A percentile compares a stretch with the other conserved stretches of the same genome.
phyloP scores from a whole-genome alignment of 139 green algal species.

The Chlamydomonas incerta region DNA sequence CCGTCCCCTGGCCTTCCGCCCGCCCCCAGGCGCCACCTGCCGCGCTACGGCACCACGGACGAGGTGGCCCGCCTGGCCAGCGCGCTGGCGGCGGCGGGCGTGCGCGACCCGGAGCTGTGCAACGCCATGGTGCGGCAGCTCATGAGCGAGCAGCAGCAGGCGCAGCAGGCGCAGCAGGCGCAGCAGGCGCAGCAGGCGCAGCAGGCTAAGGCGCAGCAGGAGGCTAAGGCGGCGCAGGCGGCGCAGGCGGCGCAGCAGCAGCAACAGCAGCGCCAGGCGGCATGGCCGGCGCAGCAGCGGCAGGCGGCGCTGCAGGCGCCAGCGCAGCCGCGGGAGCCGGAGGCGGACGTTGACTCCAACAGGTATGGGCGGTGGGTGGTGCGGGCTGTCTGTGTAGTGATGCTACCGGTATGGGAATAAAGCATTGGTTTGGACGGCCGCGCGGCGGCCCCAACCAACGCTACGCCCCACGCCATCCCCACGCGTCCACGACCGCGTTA shows the following conservation, averaged over 20 bases:
- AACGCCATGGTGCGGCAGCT: constrained; percentile 4
- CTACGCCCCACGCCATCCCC: too few species aligned
- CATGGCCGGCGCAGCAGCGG: too few species aligned
- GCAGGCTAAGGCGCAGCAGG: neutral
- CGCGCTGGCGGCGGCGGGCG: constrained; percentile 5
- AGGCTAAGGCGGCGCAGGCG: neutral
- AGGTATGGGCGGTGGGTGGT: too few species aligned
- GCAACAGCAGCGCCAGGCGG: too few species aligned
- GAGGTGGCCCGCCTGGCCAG: constrained; percentile 23
- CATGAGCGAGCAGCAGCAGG: neutral
- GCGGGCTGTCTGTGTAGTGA: too few species aligned
- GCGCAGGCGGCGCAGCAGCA: neutral
- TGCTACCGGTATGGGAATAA: too few species aligned
- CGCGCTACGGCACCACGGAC: constrained; percentile 5
- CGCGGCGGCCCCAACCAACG: too few species aligned
- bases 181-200: neutral
- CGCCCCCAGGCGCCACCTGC: constrained; percentile 40
- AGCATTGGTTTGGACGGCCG: too few species aligned
- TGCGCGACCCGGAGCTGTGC: constrained; percentile 16
- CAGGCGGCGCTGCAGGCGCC: too few species aligned
- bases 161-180: neutral
- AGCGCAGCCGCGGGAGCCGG: too few species aligned
- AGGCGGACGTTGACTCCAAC: neutral
- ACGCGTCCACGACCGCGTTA: too few species aligned
- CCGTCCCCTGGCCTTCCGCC: too few species aligned